Evolutionary conservation across 257 asterid genomes (phyloP).

Genomic region (Salvia rosmarinus): DNA sequence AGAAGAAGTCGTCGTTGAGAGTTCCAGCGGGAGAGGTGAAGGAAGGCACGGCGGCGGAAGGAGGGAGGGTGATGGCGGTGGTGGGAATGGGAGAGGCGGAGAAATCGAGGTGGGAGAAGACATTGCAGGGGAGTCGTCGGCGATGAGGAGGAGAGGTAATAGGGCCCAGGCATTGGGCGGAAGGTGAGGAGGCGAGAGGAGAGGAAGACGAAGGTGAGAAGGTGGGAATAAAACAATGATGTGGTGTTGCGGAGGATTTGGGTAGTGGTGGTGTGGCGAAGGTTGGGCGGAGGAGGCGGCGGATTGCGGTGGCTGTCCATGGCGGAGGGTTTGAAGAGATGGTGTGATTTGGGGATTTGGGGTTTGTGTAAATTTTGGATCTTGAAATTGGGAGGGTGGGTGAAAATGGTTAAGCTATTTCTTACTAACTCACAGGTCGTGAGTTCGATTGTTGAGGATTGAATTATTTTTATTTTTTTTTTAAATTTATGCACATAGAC

Average conservation of each 20-base stretch:
- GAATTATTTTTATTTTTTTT: too few relatives aligned
- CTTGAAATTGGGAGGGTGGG: slow-evolving; percentile 28
- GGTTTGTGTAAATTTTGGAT: slow-evolving; percentile 28
- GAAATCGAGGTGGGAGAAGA: slow-evolving; percentile 70
- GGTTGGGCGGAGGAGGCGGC: slow-evolving; percentile 48
- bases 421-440: too few relatives aligned
- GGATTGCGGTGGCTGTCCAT: slow-evolving; percentile 48
- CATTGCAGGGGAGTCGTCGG: slow-evolving; percentile 74
- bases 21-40: slow-evolving; percentile 89
- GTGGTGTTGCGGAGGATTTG: slow-evolving; percentile 69
- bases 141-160: slow-evolving; percentile 76
- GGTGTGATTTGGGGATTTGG: slow-evolving; percentile 33
- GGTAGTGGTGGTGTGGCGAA: slow-evolving; percentile 48
- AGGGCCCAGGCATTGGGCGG: slow-evolving; percentile 67
- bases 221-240: slow-evolving; percentile 51
- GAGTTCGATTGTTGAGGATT: too few relatives aligned
- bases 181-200: slow-evolving; percentile 62
- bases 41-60: slow-evolving; percentile 83
- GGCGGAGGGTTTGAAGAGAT: slow-evolving; percentile 38
- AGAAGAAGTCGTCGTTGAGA: slow-evolving; percentile 87
- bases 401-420: too few relatives aligned
- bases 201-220: slow-evolving; percentile 63
- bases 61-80: slow-evolving; percentile 38
- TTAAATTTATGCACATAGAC: too few relatives aligned
- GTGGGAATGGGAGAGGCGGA: slow-evolving; percentile 55